A percentile compares a stretch with the other conserved stretches of the same genome.
Conservation (phyloP, 495 filamentous ascomycete species). For the Bryoglossum gracile region DNA sequence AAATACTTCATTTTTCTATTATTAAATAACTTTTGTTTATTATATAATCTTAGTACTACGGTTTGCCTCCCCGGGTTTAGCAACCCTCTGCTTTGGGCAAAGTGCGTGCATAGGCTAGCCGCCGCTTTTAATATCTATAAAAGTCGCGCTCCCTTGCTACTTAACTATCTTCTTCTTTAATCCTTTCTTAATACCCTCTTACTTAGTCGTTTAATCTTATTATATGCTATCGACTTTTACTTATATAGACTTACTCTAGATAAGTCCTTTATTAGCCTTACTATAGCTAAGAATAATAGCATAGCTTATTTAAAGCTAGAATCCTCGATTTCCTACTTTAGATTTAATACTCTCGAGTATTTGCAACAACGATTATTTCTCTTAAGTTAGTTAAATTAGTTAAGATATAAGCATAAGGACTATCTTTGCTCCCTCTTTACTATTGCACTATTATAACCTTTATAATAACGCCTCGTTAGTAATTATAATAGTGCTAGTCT, state of each 20-base stretch:
- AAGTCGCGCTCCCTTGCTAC: background rate
- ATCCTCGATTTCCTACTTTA: background rate
- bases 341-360: background rate
- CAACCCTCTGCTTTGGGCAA: background rate
- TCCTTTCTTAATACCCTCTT: constrained; percentile 14
- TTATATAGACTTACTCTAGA: constrained; percentile 1
- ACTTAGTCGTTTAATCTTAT: constrained; percentile 5
- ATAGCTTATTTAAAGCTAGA: background rate
- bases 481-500: background rate
- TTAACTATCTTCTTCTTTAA: constrained; percentile 6
- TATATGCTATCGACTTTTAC: constrained; percentile 13
- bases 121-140: background rate
- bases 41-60: background rate
- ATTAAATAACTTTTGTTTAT: no score
- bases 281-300: background rate
- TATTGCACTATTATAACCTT: background rate
- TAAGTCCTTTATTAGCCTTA: background rate
- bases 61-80: background rate
- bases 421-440: background rate
- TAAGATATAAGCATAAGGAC: background rate
- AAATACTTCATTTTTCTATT: no score
- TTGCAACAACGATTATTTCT: background rate
- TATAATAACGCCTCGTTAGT: background rate
- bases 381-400: background rate
- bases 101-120: background rate